A percentile compares a stretch with the other conserved stretches of the same genome.
Evolutionary conservation across 345 rosid genomes (phyloP).

Genomic region (Orychophragmus violaceus): DNA sequence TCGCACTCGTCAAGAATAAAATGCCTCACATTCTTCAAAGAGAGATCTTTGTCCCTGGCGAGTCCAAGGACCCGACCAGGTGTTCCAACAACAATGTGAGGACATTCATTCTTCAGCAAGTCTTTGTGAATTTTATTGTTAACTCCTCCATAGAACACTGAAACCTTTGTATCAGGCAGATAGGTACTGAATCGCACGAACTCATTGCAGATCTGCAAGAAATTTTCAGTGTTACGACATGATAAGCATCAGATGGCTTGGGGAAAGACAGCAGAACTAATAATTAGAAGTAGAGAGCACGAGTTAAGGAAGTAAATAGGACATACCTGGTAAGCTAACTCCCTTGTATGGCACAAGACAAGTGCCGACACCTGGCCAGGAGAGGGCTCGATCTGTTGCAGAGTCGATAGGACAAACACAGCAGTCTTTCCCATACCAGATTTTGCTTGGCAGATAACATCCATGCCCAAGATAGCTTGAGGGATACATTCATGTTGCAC

Average conservation of each 20-base stretch:
- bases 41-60: slow-evolving; percentile 85
- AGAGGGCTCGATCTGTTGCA: slow-evolving; percentile 89
- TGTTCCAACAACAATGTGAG: slow-evolving; percentile 97
- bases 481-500: slow-evolving; percentile 99
- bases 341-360: slow-evolving; percentile 91
- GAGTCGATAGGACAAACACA: slow-evolving; percentile 81
- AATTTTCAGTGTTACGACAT: neutral
- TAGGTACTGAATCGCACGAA: slow-evolving; percentile 96
- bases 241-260: neutral
- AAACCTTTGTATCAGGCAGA: slow-evolving; percentile 81
- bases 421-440: slow-evolving; percentile 99
- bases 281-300: neutral
- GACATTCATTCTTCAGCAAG: slow-evolving; percentile 92
- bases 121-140: slow-evolving; percentile 88
- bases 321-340: slow-evolving; percentile 90
- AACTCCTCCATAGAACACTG: slow-evolving; percentile 97
- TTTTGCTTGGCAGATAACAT: slow-evolving; percentile 98
- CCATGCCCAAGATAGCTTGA: slow-evolving; percentile 98
- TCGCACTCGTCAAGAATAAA: slow-evolving; percentile 99
- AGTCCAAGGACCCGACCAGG: slow-evolving; percentile 93
- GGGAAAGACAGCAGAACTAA: neutral
- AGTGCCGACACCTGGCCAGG: slow-evolving; percentile 97
- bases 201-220: slow-evolving; percentile 83
- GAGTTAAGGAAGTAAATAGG: neutral
- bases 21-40: slow-evolving; percentile 99